Conservation (phyloP, 108 stramenopile genomes). For the Cylindrotheca closterium region DNA sequence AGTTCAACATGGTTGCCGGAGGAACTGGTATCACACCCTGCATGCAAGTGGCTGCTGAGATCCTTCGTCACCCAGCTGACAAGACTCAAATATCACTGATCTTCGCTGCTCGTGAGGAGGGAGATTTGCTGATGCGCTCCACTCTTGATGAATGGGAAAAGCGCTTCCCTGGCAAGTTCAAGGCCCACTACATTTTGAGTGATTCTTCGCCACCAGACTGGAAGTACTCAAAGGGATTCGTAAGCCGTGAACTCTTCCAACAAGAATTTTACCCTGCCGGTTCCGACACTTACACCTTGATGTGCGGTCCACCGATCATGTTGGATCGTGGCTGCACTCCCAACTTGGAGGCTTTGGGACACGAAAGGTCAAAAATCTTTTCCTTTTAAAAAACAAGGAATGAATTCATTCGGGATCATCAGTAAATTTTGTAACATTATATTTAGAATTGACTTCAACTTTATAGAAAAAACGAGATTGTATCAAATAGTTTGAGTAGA, state of each 20-base stretch:
- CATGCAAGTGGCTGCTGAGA: conserved; percentile 90
- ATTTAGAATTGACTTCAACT: no score
- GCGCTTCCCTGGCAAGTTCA: conserved; percentile 82
- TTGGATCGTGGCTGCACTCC: conserved; percentile 87
- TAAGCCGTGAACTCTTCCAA: conserved; percentile 77
- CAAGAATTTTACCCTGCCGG: conserved; percentile 69
- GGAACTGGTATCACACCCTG: conserved; percentile 97
- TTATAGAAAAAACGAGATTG: no score
- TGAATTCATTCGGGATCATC: no score
- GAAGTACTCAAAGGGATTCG: conserved; percentile 90
- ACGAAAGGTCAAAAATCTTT: conserved; percentile 62
- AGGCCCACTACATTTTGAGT: conserved; percentile 91
- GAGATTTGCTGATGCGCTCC: conserved; percentile 87
- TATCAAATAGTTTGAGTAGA: no score
- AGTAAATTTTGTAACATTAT: no score
- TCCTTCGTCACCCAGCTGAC: conserved; percentile 85
- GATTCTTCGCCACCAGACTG: conserved; percentile 71
- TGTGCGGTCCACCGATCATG: conserved; percentile 99
- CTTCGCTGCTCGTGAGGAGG: conserved; percentile 94
- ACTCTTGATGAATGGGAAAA: conserved; percentile 90
- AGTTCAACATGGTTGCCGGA: conserved; percentile 96
- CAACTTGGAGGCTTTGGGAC: conserved; percentile 65
- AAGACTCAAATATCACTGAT: conserved; percentile 86
- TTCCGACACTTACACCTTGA: conserved; percentile 78
- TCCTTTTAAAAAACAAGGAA: conserved; percentile 72